A percentile compares a stretch with the other conserved stretches of the same genome.
Evolutionary conservation across 495 filamentous ascomycete genomes (phyloP).

Genomic region (Aspergillus wentii): DNA sequence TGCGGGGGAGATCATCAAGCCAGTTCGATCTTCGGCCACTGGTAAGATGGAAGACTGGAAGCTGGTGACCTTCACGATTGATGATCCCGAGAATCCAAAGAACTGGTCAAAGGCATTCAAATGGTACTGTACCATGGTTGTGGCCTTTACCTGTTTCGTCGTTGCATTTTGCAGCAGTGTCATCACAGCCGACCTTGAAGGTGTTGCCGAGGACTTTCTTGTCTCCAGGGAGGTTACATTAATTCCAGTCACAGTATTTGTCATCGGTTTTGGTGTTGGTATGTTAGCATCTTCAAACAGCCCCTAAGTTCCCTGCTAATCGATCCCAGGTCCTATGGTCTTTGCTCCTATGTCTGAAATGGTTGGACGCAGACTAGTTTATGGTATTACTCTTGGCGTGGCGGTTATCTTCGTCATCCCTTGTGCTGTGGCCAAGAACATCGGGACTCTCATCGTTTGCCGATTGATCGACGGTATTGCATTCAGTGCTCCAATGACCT

Average conservation of each 20-base stretch:
- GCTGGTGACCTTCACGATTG: constrained; percentile 64
- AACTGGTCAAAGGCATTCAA: constrained; percentile 56
- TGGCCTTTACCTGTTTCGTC: constrained; percentile 59
- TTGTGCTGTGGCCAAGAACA: constrained; percentile 69
- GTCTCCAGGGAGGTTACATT: constrained; percentile 64
- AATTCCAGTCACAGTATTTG: constrained; percentile 66
- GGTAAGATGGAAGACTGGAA: constrained; percentile 57
- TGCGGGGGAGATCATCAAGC: constrained; percentile 54
- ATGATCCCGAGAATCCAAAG: constrained; percentile 56
- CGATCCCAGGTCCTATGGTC: constrained; percentile 57
- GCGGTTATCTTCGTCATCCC: constrained; percentile 76
- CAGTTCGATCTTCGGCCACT: constrained; percentile 43
- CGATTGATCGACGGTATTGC: constrained; percentile 74
- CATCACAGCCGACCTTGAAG: constrained; percentile 62
- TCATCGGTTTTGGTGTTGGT: constrained; percentile 75
- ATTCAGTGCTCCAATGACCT: constrained; percentile 78
- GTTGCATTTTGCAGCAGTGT: constrained; percentile 59
- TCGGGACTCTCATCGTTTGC: constrained; percentile 66
- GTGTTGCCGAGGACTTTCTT: constrained; percentile 54
- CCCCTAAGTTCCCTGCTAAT: constrained; percentile 8
- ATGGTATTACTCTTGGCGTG: constrained; percentile 47
- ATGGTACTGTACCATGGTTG: constrained; percentile 63
- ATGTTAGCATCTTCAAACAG: constrained; percentile 13
- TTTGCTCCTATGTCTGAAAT: constrained; percentile 78
- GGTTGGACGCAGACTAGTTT: constrained; percentile 63